These are phyloP conservation scores for Clarireedia homoeocarpa DNA, from an alignment of 2,329 filamentous ascomycete genomes.

Conservation along the genomic window DNA sequence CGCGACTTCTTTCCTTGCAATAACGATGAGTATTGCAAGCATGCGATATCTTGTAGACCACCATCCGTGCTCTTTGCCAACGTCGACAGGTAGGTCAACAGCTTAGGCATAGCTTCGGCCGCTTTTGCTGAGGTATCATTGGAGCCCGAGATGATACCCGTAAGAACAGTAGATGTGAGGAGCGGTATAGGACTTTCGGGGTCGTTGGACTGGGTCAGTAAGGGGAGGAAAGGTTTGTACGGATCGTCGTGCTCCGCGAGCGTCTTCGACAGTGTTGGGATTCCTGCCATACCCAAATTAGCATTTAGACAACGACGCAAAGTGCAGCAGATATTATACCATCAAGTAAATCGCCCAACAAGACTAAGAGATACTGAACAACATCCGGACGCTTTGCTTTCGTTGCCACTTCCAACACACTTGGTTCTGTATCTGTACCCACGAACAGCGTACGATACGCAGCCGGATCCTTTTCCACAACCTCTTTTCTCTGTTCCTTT, in stretches of 20 bases:
- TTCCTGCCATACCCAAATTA: constrained; percentile 45
- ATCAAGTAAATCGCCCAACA: constrained; percentile 80
- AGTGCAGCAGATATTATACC: constrained; percentile 41
- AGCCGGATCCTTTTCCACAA: constrained; percentile 69
- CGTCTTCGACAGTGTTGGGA: constrained; percentile 68
- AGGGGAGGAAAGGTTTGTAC: constrained; percentile 75
- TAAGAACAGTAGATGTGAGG: constrained; percentile 80
- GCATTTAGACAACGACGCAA: neutral
- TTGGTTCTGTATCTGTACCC: constrained; percentile 59
- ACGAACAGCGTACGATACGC: constrained; percentile 77
- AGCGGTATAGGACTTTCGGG: constrained; percentile 76
- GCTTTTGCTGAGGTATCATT: constrained; percentile 55
- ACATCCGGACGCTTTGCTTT: constrained; percentile 75
- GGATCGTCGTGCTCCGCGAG: constrained; percentile 69
- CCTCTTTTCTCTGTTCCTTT: constrained; percentile 80
- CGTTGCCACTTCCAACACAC: constrained; percentile 70
- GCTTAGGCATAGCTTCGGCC: constrained; percentile 61
- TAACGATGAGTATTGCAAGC: constrained; percentile 81
- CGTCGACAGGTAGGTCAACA: constrained; percentile 79
- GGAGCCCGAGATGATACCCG: constrained; percentile 63
- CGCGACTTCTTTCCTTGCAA: constrained; percentile 68
- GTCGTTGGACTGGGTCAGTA: constrained; percentile 69
- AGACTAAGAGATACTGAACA: constrained; percentile 87
- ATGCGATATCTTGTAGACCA: constrained; percentile 89
- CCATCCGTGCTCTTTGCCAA: constrained; percentile 80